Evolutionary conservation across 257 asterid genomes (phyloP).

Genomic region (Paraleonurus japonicus): DNA sequence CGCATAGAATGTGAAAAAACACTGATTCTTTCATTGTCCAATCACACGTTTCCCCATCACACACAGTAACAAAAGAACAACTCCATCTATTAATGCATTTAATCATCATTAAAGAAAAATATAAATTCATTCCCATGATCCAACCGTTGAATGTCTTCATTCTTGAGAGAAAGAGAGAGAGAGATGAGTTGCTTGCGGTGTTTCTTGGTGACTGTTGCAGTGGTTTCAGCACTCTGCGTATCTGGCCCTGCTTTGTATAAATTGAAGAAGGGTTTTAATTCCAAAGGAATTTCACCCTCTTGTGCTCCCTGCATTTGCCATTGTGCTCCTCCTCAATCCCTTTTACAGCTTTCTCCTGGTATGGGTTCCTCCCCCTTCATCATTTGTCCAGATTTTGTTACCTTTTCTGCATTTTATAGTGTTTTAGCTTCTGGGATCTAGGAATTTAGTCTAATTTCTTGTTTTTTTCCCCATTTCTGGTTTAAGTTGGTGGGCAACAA

Average conservation of each 20-base stretch:
- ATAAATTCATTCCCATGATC: not conserved
- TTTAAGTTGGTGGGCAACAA: not conserved
- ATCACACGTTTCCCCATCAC: not conserved
- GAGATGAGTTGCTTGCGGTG: slow-evolving; percentile 54
- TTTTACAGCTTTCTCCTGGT: slow-evolving; percentile 79
- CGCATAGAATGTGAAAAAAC: not conserved
- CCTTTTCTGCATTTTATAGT: not conserved
- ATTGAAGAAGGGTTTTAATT: slow-evolving; percentile 51
- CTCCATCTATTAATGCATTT: not conserved
- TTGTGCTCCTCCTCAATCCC: slow-evolving; percentile 77
- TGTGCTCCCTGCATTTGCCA: slow-evolving; percentile 73
- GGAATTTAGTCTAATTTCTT: not conserved
- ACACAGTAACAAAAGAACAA: not conserved
- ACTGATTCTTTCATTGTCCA: not conserved
- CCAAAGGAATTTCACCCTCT: slow-evolving; percentile 44
- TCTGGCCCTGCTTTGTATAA: slow-evolving; percentile 83
- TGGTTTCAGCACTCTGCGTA: slow-evolving; percentile 79
- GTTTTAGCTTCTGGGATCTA: slow-evolving; percentile 14
- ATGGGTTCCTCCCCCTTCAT: not conserved
- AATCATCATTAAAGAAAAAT: not conserved
- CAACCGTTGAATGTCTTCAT: slow-evolving; percentile 4
- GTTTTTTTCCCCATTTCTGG: not conserved
- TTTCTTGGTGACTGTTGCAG: slow-evolving; percentile 72
- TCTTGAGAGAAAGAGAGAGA: not conserved
- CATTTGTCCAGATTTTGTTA: slow-evolving; percentile 1